Base-by-base conservation (phyloP, 108 stramenopile genomes). In the Phaeodactylum tricornutum region DNA sequence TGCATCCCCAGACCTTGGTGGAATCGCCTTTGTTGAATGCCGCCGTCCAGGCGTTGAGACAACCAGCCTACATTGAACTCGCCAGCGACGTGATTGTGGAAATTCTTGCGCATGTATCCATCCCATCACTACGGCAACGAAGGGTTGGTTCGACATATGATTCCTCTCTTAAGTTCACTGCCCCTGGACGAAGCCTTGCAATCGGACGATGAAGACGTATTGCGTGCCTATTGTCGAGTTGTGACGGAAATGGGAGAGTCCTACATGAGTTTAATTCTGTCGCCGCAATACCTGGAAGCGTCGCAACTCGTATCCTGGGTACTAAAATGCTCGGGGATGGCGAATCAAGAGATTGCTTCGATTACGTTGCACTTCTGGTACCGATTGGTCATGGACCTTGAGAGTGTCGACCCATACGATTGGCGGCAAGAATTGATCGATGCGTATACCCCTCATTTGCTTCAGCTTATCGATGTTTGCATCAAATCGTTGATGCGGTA, bases 161-260 rank as follows among this genome's bases (percentile, higher is more conserved):
- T 91, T 30, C 89, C 89, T 5, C 52, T 74, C 36, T 61, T 83
- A 14, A 81, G 82, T 53, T 42, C 45, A 16, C 54, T 72, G 26
- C 77, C 81, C 2, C 55, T 78, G 33, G 56, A 67, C 20, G 33
- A 55, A 46, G 74, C 67, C 4, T 43, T 74, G 30, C 30, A 20
- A 21, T 73, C 70, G 28, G 85, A 75, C 19, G 85, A 94, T 47
- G 87, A 87, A 48, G 92, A 96, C 64, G 69, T 72, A 26, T 64
- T 80, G 49, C 53, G 79, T 21, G 90, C 77, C 0, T 88, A 93
- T 59, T 93, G 91, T 62, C 74, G 92, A 7, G 66, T 96, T 21
- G 81, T 96, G 48, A 88, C 87, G 0, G 95, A 96, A 60, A 89
- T 96, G 92, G 89, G 82, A n/a, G 92, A 94, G 59, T 73, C 79